Evolutionary conservation across 1,284 basidiomycete species (phyloP), one percentile per base, ranked within the genome.

Genomic region (Microbotryomycetes sp.): DNA sequence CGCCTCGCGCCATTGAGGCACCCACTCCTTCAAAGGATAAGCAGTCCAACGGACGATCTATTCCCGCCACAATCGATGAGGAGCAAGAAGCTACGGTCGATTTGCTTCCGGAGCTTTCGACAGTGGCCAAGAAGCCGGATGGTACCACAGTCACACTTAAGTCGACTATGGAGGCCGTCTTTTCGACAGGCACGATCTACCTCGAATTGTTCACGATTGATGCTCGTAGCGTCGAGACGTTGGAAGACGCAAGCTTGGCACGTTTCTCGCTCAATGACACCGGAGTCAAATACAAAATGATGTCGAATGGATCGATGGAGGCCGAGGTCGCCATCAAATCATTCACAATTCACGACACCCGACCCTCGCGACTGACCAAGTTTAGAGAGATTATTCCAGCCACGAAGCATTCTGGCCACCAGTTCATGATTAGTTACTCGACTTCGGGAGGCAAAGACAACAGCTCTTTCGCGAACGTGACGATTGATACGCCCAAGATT

Each of bases 361-460:
- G 88, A 52, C 82, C 87, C 0, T 89, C 89, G 6, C 81, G 81
- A 59, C 73, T 73, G 19, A 88, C 90, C 22, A 88, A 85, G 72
- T 97, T 94, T 79, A 83, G 94, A 52, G 94, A 98, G 74, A 93
- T 98, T 62, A 89, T 98, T 63, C 96, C 96, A 1, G 86, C 91
- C 15, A 87, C 90, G 30, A 82, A 86, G 64, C 90, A 97, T 73
- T 54, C 61, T 30, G 66, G 92, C 30, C 92, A 97, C 70, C 96
- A 94, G 66, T 88, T 98, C 73, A 97, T 97, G 89, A 76, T 97
- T 50, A 82, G 93, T 60, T 97, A 90, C 75, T 88, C 90, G 3
- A 83, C 82, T 69, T 82, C 90, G 6, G 74, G 77, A 26, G 83
- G 84, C 2, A 57, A 73, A 3, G 80, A 83, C 54, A 75, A 78